These are phyloP conservation scores for Immersiporthe knoxdaviesiana DNA, from an alignment of 2,329 filamentous ascomycete genomes.

Conservation along the genomic window DNA sequence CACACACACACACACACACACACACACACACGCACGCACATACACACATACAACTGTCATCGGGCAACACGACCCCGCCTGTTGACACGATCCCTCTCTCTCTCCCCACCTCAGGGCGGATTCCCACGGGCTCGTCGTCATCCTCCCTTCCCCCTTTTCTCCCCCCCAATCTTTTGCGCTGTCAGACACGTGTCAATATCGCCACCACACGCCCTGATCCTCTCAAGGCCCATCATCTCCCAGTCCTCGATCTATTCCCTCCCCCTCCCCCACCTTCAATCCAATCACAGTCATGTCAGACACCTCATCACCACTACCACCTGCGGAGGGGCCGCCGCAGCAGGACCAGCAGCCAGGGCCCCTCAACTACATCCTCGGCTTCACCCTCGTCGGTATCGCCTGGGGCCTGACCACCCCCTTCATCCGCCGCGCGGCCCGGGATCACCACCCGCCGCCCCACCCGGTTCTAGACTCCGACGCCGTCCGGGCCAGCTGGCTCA, in stretches of 20 bases:
- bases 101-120: conserved; percentile 3
- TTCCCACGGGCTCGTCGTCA: not conserved
- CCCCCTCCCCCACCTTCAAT: too few species aligned
- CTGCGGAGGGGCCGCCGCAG: not conserved
- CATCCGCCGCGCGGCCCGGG: conserved; percentile 81
- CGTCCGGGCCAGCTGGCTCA: conserved; percentile 62
- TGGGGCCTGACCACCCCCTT: conserved; percentile 95
- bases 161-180: not conserved
- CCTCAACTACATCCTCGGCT: conserved; percentile 85
- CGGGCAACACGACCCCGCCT: not conserved
- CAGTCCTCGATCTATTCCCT: not conserved
- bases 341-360: conserved; percentile 51
- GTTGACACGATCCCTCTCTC: not conserved
- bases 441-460: conserved; percentile 68
- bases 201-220: not conserved
- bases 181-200: conserved; percentile 8
- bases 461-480: conserved; percentile 55
- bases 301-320: not conserved
- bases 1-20: not conserved
- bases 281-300: conserved; percentile 2
- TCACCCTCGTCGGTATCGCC: conserved; percentile 86
- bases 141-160: not conserved
- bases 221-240: not conserved
- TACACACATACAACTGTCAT: too few species aligned
- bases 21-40: too few species aligned